phyloP scores from a whole-genome alignment of 2,329 filamentous ascomycete genomes.

The Penicillium freii region DNA sequence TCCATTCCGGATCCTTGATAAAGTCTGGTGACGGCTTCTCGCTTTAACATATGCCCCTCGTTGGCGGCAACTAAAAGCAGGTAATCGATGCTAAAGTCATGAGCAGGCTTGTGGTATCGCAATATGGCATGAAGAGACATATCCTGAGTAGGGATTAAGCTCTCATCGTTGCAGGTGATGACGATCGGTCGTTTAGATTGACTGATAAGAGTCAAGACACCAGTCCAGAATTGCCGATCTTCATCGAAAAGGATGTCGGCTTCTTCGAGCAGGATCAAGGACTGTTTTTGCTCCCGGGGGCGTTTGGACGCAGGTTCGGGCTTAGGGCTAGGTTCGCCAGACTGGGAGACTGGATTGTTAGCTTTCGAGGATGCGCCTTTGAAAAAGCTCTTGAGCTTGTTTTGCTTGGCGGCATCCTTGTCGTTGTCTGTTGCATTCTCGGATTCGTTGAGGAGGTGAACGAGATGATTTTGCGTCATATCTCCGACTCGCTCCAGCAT shows the following conservation, averaged over 20 bases:
- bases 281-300: conserved; percentile 72
- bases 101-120: conserved; percentile 66
- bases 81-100: conserved; percentile 71
- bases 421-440: conserved; percentile 22
- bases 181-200: conserved; percentile 90
- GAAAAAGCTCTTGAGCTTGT: conserved; percentile 80
- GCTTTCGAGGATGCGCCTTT: conserved; percentile 50
- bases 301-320: conserved; percentile 36
- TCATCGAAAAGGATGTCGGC: conserved; percentile 92
- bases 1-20: conserved; percentile 70
- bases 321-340: conserved; percentile 22
- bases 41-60: conserved; percentile 77
- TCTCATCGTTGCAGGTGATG: conserved; percentile 92
- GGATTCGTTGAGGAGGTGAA: conserved; percentile 53
- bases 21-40: conserved; percentile 65
- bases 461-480: conserved; percentile 94
- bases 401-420: conserved; percentile 66
- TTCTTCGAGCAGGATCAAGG: conserved; percentile 89
- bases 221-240: conserved; percentile 91
- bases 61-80: conserved; percentile 78
- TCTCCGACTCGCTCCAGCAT: conserved; percentile 89
- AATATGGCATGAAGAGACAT: conserved; percentile 84
- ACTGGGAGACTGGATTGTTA: conserved; percentile 19
- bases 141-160: conserved; percentile 69
- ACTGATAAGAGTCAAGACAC: conserved; percentile 70